Conservation (phyloP, 2,329 filamentous ascomycete species). For the Byssothecium circinans region DNA sequence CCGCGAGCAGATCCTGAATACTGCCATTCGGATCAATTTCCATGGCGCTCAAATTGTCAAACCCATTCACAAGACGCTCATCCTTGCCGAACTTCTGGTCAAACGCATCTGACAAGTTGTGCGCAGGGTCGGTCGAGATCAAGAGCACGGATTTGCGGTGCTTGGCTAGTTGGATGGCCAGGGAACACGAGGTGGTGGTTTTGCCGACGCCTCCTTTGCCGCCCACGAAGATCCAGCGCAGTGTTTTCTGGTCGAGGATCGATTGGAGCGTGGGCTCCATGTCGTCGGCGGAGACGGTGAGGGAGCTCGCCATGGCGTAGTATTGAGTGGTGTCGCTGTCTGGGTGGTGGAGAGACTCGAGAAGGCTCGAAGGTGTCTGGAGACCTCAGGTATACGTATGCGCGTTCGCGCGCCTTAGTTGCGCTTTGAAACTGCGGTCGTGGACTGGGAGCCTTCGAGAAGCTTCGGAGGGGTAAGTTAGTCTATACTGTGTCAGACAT, state of each 20-base stretch:
- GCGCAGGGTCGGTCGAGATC: slow-evolving; percentile 96
- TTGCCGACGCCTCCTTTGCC: slow-evolving; percentile 98
- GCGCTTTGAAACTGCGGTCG: neutral
- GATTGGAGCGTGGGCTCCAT: slow-evolving; percentile 93
- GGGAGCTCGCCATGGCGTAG: neutral
- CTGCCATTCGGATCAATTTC: slow-evolving; percentile 98
- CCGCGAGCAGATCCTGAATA: slow-evolving; percentile 89
- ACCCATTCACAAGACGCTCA: slow-evolving; percentile 87
- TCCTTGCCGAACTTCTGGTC: slow-evolving; percentile 99
- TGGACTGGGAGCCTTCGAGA: slow-evolving; percentile 5
- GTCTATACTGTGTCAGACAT: neutral
- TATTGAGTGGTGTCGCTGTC: neutral
- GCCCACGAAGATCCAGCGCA: slow-evolving; percentile 99
- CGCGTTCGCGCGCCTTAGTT: too few species aligned
- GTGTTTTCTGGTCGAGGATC: slow-evolving; percentile 89
- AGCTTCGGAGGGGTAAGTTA: slow-evolving; percentile 7
- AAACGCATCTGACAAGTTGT: slow-evolving; percentile 97
- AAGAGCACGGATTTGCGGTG: slow-evolving; percentile 93
- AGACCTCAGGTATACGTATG: too few species aligned
- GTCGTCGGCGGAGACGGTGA: slow-evolving; percentile 58
- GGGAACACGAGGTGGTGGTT: slow-evolving; percentile 98
- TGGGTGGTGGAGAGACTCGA: too few species aligned
- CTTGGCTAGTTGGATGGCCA: slow-evolving; percentile 95
- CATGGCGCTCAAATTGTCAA: slow-evolving; percentile 94
- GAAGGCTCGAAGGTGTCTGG: too few species aligned